Base-by-base conservation (phyloP, 768 basidiomycete species). In the Lactifluus piperatus region DNA sequence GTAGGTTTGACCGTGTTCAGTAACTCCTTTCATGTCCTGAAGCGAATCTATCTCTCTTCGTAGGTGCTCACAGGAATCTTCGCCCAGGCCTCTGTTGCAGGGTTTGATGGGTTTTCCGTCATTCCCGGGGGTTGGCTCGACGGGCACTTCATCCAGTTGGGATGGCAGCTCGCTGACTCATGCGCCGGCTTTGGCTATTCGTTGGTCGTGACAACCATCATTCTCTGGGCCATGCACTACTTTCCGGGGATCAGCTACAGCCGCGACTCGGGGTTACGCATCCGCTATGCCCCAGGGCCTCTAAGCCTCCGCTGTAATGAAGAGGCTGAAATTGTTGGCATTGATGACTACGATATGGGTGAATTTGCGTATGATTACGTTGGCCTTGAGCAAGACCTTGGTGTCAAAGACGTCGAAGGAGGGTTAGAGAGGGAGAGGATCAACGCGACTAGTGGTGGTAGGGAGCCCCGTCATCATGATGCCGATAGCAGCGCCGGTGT, bases 301-400 rank as follows among this genome's bases (percentile, higher is more conserved):
- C 69, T 75, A 30, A 54, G 67, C 50, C 70, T 81, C 65, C 72
- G 78, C 47, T 52, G 58, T 14, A 22, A 56, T 30, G 62, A 65
- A 46, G 68, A 68, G 36, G 63, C 64, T 22, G 64, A 65, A 52
- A 63, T 65, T 44, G 62, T 63, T 58, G 79, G 79, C 49, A 82
- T 94, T 60, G 93, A 95, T 70, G 86, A 91, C 67, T 79, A 83
- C 1, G 87, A 94, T 75, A 85, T 92, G 80, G 93, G 91, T 63
- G 92, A 94, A 73, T 92, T 83, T 62, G 86, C 88, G 2, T 91
- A 91, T 66, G 89, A 93, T 71, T 93, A 90, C 62, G 89, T 92
- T 32, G 87, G 85, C 11, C 69, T 90, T 51, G 88, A 65, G 44
- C 53, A 54, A 53, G 64, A 65, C 34, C 64, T 65, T 18, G 64